Percentiles rank a stretch among this genome's conserved stretches.
Conservation (phyloP, 495 filamentous ascomycete genomes). For the Chaetomium cochliodes region DNA sequence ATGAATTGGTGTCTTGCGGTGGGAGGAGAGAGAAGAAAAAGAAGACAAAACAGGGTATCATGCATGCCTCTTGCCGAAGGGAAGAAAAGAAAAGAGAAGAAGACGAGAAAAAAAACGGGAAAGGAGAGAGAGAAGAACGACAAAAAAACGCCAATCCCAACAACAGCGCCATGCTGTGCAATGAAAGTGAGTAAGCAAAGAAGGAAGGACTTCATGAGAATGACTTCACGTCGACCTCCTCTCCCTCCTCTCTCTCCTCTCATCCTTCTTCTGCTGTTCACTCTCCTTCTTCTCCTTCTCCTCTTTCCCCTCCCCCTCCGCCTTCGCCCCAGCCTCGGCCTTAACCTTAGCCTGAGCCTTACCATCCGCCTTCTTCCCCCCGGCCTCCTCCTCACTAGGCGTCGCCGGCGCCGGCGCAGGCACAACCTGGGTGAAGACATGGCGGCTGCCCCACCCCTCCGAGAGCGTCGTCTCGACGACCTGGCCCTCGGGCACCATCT, state of each 20-base stretch:
- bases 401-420: slow-evolving; percentile 6
- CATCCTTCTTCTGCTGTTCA: too few relatives aligned
- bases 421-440: slow-evolving; percentile 52
- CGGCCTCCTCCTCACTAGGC: not conserved
- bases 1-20: too few relatives aligned
- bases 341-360: not conserved
- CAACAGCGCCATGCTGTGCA: not conserved
- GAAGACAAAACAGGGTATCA: slow-evolving; percentile 21
- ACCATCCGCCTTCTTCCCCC: not conserved
- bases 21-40: not conserved
- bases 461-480: slow-evolving; percentile 56
- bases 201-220: not conserved
- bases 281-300: slow-evolving; percentile 1
- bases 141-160: not conserved
- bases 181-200: not conserved
- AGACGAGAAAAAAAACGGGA: not conserved
- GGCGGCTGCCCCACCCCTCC: slow-evolving; percentile 65
- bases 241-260: too few relatives aligned
- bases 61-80: slow-evolving; percentile 12
- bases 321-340: not conserved
- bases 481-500: slow-evolving; percentile 74
- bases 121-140: not conserved
- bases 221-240: not conserved
- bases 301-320: not conserved
- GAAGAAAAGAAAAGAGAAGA: not conserved